phyloP scores from a whole-genome alignment of 805 yeast genomes.

The Starmera amethionina region DNA sequence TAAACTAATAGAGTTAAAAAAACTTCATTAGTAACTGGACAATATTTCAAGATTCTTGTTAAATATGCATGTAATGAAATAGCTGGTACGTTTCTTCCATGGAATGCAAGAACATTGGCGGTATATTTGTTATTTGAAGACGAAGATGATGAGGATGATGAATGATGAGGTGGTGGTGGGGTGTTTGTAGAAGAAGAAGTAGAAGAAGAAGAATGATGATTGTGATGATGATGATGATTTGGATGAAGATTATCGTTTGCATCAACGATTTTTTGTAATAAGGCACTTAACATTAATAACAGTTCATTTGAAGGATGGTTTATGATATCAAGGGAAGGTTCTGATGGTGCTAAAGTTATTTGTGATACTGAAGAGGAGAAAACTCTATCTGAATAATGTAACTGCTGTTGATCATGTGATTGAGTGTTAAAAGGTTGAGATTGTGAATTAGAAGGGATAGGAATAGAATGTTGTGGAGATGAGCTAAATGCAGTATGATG shows the following conservation, averaged over 20 bases:
- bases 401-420: conserved; percentile 4
- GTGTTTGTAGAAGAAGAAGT: neutral
- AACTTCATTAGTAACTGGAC: conserved; percentile 98
- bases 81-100: conserved; percentile 95
- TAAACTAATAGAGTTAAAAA: conserved; percentile 83
- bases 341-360: neutral
- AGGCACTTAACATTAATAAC: conserved; percentile 74
- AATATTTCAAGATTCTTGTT: conserved; percentile 84
- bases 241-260: conserved; percentile 82
- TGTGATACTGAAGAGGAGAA: conserved; percentile 4
- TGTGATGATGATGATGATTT: conserved; percentile 39
- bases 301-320: conserved; percentile 76
- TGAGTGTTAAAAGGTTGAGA: neutral
- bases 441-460: neutral
- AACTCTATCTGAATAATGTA: conserved; percentile 3
- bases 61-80: conserved; percentile 84
- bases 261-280: conserved; percentile 78
- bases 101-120: conserved; percentile 78
- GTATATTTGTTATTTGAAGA: conserved; percentile 33
- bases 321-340: conserved; percentile 43
- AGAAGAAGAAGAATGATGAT: conserved; percentile 5
- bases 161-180: too few species aligned
- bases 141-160: conserved; percentile 19
- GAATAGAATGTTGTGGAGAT: neutral
- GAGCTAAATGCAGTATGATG: conserved; percentile 29